These are phyloP conservation scores for Beauveria varroae DNA, from an alignment of 2,329 filamentous ascomycete species.

Conservation along the genomic window DNA sequence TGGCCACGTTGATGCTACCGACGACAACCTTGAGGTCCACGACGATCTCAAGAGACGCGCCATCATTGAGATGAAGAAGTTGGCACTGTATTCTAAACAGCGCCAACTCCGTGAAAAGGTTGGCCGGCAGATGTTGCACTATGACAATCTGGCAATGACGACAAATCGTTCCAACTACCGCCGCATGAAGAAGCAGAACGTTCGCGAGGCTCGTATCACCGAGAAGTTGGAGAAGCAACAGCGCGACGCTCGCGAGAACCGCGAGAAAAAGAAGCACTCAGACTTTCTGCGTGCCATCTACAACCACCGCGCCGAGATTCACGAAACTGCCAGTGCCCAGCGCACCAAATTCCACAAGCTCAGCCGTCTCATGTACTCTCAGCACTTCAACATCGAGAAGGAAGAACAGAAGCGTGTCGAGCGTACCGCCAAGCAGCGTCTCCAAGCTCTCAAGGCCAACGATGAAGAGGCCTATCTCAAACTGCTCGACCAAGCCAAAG, in stretches of 20 bases:
- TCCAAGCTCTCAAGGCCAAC: constrained; percentile 96
- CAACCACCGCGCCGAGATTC: constrained; percentile 72
- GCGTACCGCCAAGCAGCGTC: constrained; percentile 96
- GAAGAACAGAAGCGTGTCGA: constrained; percentile 99
- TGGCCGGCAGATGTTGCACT: constrained; percentile 86
- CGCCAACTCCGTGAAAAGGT: constrained; percentile 78
- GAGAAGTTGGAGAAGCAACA: constrained; percentile 99
- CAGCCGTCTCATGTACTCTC: constrained; percentile 77
- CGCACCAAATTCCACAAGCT: constrained; percentile 75
- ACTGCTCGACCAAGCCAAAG: constrained; percentile 94
- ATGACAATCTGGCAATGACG: constrained; percentile 94
- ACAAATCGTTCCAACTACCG: constrained; percentile 87
- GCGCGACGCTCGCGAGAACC: constrained; percentile 86
- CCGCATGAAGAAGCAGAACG: constrained; percentile 92
- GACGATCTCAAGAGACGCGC: constrained; percentile 81
- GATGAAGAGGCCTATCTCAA: constrained; percentile 99
- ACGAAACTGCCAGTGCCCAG: constrained; percentile 57
- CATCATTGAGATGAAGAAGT: constrained; percentile 90
- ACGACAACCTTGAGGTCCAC: constrained; percentile 60
- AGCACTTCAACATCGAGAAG: constrained; percentile 96
- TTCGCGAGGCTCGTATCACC: constrained; percentile 91
- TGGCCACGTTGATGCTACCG: constrained; percentile 75
- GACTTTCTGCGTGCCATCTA: constrained; percentile 87
- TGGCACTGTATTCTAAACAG: constrained; percentile 83
- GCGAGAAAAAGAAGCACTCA: constrained; percentile 94